These are phyloP conservation scores for Nelumbo lutea DNA, from an alignment of 164 flowering plant species.

Conservation along the genomic window DNA sequence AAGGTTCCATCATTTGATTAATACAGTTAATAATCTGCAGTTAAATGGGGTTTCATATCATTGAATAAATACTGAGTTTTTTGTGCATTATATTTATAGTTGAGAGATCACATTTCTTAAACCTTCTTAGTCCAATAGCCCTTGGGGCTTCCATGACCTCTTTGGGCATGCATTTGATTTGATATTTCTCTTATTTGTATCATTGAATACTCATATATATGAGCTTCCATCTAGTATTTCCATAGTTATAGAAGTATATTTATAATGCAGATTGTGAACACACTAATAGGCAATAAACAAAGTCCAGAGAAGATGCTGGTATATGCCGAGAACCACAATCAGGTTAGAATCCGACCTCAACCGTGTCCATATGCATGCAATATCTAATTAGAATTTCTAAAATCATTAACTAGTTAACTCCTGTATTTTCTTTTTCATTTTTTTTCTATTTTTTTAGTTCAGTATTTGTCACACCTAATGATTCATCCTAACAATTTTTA, in stretches of 20 bases:
- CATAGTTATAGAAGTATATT: background rate
- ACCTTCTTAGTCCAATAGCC: background rate
- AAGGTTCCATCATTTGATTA: constrained; percentile 45
- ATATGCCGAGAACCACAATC: constrained; percentile 94
- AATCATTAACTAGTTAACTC: background rate
- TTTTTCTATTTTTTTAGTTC: background rate
- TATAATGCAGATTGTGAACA: constrained; percentile 57
- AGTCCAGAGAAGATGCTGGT: constrained; percentile 71
- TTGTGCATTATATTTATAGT: background rate
- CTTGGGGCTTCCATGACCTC: background rate
- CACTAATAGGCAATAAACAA: constrained; percentile 45
- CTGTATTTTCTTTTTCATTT: no score
- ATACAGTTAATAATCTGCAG: background rate
- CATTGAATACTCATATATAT: background rate
- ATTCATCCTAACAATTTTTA: constrained; percentile 9
- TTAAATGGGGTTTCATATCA: background rate
- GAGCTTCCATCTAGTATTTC: background rate
- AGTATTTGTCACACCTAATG: background rate
- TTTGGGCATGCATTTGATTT: background rate
- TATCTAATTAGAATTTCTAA: background rate
- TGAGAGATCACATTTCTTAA: background rate
- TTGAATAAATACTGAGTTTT: no score
- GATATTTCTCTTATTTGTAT: background rate
- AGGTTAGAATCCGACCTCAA: constrained; percentile 35
- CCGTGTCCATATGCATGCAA: background rate